Conservation (phyloP, 73 alveolate species). For the Stentor roeselii region DNA sequence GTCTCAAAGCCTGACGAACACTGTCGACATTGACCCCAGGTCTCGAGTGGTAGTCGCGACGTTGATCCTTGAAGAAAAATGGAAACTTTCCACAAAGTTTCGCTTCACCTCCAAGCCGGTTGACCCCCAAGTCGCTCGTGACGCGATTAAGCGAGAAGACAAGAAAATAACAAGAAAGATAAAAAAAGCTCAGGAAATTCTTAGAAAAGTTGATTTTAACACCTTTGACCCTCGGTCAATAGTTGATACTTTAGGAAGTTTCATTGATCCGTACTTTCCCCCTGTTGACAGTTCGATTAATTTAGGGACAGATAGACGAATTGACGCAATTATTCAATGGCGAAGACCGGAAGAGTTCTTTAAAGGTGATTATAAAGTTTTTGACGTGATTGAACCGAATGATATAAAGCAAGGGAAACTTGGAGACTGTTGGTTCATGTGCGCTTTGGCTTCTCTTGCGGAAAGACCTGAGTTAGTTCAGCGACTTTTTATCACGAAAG, state of each 20-base stretch:
- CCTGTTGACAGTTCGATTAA: background rate
- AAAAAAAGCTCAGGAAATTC: background rate
- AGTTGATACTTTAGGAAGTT: background rate
- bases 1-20: background rate
- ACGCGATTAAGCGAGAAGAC: background rate
- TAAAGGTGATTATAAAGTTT: conserved; percentile 39
- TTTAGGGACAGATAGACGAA: background rate
- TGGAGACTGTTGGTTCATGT: conserved; percentile 80
- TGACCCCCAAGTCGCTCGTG: background rate
- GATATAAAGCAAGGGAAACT: conserved; percentile 80
- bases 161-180: background rate
- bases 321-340: conserved; percentile 48
- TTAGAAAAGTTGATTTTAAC: background rate
- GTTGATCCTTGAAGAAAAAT: background rate
- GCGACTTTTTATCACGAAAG: conserved; percentile 89
- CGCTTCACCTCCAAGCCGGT: background rate
- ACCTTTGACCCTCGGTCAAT: background rate
- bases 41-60: conserved; percentile 15
- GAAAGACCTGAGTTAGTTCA: conserved; percentile 79
- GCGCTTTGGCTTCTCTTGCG: conserved; percentile 78
- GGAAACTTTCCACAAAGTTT: background rate
- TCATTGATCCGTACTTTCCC: background rate
- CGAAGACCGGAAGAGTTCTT: conserved; percentile 52
- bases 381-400: conserved; percentile 75
- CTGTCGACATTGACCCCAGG: background rate